Evolutionary conservation across 2,329 filamentous ascomycete species (phyloP).

Genomic region (Anthostomella pinea): DNA sequence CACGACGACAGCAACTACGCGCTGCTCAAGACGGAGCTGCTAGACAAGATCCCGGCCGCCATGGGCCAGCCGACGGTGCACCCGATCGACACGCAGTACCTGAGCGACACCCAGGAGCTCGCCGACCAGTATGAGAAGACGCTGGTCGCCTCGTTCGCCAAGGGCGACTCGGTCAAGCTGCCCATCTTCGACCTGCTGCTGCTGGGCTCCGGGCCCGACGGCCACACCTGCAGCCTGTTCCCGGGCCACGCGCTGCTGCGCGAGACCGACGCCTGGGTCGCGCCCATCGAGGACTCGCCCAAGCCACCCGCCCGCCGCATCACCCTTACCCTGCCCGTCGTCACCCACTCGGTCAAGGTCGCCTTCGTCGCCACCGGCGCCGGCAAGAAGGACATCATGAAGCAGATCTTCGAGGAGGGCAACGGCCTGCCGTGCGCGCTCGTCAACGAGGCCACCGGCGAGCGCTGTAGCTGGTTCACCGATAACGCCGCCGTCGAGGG

Average conservation of each 20-base stretch:
- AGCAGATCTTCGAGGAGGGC: conserved; percentile 85
- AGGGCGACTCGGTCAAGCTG: conserved; percentile 87
- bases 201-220: conserved; percentile 90
- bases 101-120: conserved; percentile 83
- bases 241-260: conserved; percentile 83
- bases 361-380: conserved; percentile 89
- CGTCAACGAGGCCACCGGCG: conserved; percentile 79
- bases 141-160: conserved; percentile 82
- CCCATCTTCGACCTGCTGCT: conserved; percentile 94
- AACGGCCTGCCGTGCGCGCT: conserved; percentile 79
- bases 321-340: conserved; percentile 87
- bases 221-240: conserved; percentile 96
- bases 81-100: conserved; percentile 64
- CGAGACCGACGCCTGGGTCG: conserved; percentile 87
- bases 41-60: conserved; percentile 78
- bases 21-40: conserved; percentile 79
- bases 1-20: conserved; percentile 93
- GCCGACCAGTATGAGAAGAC: conserved; percentile 91
- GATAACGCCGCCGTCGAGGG: conserved; percentile 83
- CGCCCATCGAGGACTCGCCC: conserved; percentile 86
- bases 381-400: conserved; percentile 88
- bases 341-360: conserved; percentile 80
- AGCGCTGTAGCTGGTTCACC: conserved; percentile 93
- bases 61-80: conserved; percentile 69
- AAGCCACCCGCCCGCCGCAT: conserved; percentile 91